A percentile compares a stretch with the other conserved stretches of the same genome.
phyloP scores from a whole-genome alignment of 1,139 yeast genomes.

The Candida smagusa region DNA sequence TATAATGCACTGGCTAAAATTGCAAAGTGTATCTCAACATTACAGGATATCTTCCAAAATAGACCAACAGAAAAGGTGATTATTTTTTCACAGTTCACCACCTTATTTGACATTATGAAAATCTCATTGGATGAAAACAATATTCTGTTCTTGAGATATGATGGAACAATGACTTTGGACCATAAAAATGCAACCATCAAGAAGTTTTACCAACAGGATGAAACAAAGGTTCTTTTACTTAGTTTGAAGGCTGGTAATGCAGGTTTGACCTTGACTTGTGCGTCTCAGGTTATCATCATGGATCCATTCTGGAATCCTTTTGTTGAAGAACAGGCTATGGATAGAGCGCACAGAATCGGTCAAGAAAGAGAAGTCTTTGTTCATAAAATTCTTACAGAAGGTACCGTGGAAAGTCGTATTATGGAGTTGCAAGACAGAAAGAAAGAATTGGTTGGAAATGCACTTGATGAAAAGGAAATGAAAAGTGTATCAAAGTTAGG shows the following conservation, averaged over 20 bases:
- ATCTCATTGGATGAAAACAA: slow-evolving; percentile 49
- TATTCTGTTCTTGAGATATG: slow-evolving; percentile 61
- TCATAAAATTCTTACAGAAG: slow-evolving; percentile 61
- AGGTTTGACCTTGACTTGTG: slow-evolving; percentile 89
- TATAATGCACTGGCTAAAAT: slow-evolving; percentile 55
- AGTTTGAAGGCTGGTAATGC: slow-evolving; percentile 91
- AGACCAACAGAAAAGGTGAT: slow-evolving; percentile 62
- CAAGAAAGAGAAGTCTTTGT: slow-evolving; percentile 75
- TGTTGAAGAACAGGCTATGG: slow-evolving; percentile 95
- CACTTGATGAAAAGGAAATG: slow-evolving; percentile 72
- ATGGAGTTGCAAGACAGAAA: slow-evolving; percentile 71
- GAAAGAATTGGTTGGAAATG: slow-evolving; percentile 72
- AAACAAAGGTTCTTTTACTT: slow-evolving; percentile 55
- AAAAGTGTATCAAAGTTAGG: slow-evolving; percentile 64
- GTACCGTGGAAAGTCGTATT: slow-evolving; percentile 84
- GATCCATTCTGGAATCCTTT: slow-evolving; percentile 98
- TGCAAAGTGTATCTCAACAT: slow-evolving; percentile 43
- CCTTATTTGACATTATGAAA: slow-evolving; percentile 68
- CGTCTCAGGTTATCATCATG: slow-evolving; percentile 82
- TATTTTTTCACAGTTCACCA: slow-evolving; percentile 82
- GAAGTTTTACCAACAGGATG: slow-evolving; percentile 55
- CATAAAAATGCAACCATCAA: slow-evolving; percentile 61
- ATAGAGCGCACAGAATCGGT: slow-evolving; percentile 91
- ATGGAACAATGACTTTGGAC: slow-evolving; percentile 74
- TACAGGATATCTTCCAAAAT: slow-evolving; percentile 38